A percentile compares a stretch with the other conserved stretches of the same genome.
phyloP scores from a whole-genome alignment of 2,329 filamentous ascomycete species.

The Lithohypha guttulata region DNA sequence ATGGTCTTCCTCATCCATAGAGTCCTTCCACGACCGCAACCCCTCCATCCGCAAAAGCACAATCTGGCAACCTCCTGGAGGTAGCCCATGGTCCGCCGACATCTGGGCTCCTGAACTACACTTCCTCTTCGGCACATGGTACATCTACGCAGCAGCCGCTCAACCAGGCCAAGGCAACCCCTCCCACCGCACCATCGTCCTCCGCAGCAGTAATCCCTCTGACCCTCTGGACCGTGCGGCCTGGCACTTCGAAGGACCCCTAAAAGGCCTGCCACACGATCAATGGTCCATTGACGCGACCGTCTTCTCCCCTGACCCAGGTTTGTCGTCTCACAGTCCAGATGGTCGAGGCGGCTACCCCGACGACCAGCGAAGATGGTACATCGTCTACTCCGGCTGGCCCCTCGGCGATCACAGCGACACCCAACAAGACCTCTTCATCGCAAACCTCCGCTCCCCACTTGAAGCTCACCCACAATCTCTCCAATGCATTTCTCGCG shows the following conservation, averaged over 20 bases:
- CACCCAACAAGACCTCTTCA: conserved; percentile 20
- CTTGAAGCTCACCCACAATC: conserved; percentile 12
- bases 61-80: conserved; percentile 32
- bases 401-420: conserved; percentile 19
- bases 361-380: conserved; percentile 9
- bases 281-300: conserved; percentile 22
- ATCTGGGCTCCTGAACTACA: conserved; percentile 50
- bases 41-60: conserved; percentile 14
- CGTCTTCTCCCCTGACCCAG: conserved; percentile 13
- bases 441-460: conserved; percentile 14
- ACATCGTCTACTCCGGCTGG: conserved; percentile 20
- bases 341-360: neutral
- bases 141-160: conserved; percentile 36
- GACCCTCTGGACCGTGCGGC: conserved; percentile 7
- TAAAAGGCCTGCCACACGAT: conserved; percentile 17
- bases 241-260: conserved; percentile 18
- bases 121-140: conserved; percentile 41
- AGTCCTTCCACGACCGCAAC: conserved; percentile 13
- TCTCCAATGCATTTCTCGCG: conserved; percentile 14
- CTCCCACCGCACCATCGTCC: conserved; percentile 16
- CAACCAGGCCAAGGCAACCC: conserved; percentile 17
- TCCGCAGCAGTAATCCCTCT: conserved; percentile 16
- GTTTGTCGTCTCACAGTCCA: neutral
- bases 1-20: conserved; percentile 25
- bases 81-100: conserved; percentile 34